Evolutionary conservation across 1,284 basidiomycete species (phyloP).

Genomic region (Ceratobasidium sp.): DNA sequence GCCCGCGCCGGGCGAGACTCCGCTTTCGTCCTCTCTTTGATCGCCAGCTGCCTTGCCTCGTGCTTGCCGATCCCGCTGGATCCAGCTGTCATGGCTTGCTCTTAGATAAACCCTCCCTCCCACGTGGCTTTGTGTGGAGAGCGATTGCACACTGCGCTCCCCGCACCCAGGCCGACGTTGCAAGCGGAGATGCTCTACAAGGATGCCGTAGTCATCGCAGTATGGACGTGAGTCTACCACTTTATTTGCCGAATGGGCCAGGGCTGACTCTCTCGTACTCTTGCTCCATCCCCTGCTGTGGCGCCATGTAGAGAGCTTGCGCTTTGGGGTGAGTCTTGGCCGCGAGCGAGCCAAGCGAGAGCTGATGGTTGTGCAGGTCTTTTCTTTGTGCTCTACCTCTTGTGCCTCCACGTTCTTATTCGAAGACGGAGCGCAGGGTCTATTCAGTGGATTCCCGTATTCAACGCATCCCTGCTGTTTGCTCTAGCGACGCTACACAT

Average conservation of each 20-base stretch:
- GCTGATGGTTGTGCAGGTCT: conserved; percentile 6
- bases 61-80: conserved; percentile 38
- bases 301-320: conserved; percentile 24
- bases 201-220: conserved; percentile 23
- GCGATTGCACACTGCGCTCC: not conserved
- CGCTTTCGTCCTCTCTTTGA: conserved; percentile 21
- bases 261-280: too few species aligned
- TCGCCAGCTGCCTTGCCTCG: conserved; percentile 39
- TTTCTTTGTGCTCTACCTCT: conserved; percentile 29
- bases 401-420: conserved; percentile 26
- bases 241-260: not conserved
- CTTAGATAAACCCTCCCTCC: conserved; percentile 10
- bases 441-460: conserved; percentile 37
- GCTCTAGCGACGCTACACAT: conserved; percentile 4
- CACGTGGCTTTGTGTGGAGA: conserved; percentile 40
- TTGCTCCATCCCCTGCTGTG: conserved; percentile 7
- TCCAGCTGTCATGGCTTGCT: conserved; percentile 27
- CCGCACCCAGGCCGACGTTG: not conserved
- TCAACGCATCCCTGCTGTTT: conserved; percentile 21
- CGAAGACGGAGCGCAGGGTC: conserved; percentile 3
- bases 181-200: conserved; percentile 26
- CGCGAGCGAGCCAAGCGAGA: not conserved
- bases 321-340: conserved; percentile 31
- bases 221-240: conserved; percentile 35
- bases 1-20: not conserved